Base-by-base conservation (phyloP, 495 filamentous ascomycete genomes). In the Podospora bellae-mahoneyi region DNA sequence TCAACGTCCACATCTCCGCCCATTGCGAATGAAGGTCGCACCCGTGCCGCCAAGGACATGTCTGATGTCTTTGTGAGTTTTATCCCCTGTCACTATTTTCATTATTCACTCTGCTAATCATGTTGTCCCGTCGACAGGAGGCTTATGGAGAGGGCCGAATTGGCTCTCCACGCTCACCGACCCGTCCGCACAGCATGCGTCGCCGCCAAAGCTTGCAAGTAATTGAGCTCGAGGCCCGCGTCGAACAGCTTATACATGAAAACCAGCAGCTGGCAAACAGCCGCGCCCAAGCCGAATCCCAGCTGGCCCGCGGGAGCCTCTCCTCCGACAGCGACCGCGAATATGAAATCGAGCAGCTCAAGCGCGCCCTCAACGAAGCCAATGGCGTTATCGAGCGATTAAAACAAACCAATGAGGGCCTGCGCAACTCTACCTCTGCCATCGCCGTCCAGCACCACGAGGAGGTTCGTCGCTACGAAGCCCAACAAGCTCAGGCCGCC, bases 121-220 rank as follows among this genome's bases (percentile, higher is more conserved):
- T 68, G 66, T 30, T 44, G 26, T 26, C 53, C 34, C 32, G 30
- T 54, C 18, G 18, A 44, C 79, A 97, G 93, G 93, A 97, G 87
- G 94, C 91, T 79, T 96, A 88, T 84, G 95, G 96, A 78, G 94
- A 97, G 78, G 92, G 91, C 79, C 92, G 87, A 75, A 91, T 89
- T 71, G 83, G 84, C 74, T 96, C 92, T 74, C 93, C 94, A 72
- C 89, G 89, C 76, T 98, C 96, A 72, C 95, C 95, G 63, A 96
- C 93, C 71, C 91, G 96, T 78, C 94, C 94, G 76, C 93, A 94
- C 78, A 97, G 92, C 84, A 90, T 96, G 84, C 93, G 94, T 68
- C 92, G 92, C 75, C 91, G 93, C 69, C 95, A 95, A 78, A 97
- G 93, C 84, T 92, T 97, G 90, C 95, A 97, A 80, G 88, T 98